Percentiles rank a stretch among this genome's conserved stretches.
phyloP scores from a whole-genome alignment of 2,329 filamentous ascomycete species.

The Scolecobasidium constrictum region DNA sequence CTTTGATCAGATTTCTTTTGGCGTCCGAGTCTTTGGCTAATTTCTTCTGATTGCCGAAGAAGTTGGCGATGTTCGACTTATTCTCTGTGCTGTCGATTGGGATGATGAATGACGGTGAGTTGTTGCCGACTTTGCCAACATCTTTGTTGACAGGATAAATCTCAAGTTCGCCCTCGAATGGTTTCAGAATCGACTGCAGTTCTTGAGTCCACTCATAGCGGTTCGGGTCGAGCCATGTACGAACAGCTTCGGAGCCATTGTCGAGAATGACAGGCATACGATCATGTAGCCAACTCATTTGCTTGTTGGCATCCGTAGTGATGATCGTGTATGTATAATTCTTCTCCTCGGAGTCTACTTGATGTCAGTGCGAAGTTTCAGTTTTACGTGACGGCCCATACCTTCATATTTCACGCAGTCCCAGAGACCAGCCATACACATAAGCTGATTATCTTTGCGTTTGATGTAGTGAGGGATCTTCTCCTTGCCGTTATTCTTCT shows the following conservation, averaged over 20 bases:
- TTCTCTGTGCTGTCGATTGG: slow-evolving; percentile 78
- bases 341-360: slow-evolving; percentile 51
- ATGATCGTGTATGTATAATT: slow-evolving; percentile 88
- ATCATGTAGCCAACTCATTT: slow-evolving; percentile 79
- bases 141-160: slow-evolving; percentile 80
- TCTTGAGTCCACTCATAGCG: slow-evolving; percentile 65
- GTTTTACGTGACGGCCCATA: slow-evolving; percentile 19
- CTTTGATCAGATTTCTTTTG: slow-evolving; percentile 14
- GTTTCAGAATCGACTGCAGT: slow-evolving; percentile 67
- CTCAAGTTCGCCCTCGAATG: slow-evolving; percentile 68
- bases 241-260: slow-evolving; percentile 57
- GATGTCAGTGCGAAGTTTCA: slow-evolving; percentile 1
- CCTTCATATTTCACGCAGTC: slow-evolving; percentile 76
- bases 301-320: slow-evolving; percentile 75
- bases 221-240: slow-evolving; percentile 67
- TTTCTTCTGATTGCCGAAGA: slow-evolving; percentile 57
- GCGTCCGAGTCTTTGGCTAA: slow-evolving; percentile 20
- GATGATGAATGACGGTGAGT: slow-evolving; percentile 72
- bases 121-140: slow-evolving; percentile 89
- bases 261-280: slow-evolving; percentile 93
- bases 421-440: slow-evolving; percentile 89
- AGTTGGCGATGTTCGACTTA: slow-evolving; percentile 88
- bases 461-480: slow-evolving; percentile 79
- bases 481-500: slow-evolving; percentile 63
- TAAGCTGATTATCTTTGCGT: slow-evolving; percentile 68